Percentiles rank a stretch among this genome's conserved stretches.
phyloP scores from a whole-genome alignment of 2,329 filamentous ascomycete species.

The Trichoderma harzianum region DNA sequence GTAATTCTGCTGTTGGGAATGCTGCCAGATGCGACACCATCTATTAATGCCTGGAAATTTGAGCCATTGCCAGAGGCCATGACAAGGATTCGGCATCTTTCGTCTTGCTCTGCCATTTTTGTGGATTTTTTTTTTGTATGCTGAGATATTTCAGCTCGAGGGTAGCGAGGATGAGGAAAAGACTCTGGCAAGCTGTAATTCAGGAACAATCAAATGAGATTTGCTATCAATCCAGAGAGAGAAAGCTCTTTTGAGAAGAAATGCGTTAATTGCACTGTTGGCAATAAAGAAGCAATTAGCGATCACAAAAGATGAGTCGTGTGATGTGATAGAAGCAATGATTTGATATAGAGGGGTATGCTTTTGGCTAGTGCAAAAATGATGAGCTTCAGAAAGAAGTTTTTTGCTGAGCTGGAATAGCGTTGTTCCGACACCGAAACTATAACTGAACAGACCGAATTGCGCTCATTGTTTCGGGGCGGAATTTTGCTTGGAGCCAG shows the following conservation, averaged over 20 bases:
- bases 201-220: not conserved
- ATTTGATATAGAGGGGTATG: not conserved
- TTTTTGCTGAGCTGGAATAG: not conserved
- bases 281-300: not conserved
- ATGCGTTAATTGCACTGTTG: too few relatives aligned
- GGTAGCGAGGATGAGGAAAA: too few relatives aligned
- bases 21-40: constrained; percentile 39
- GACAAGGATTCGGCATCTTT: constrained; percentile 55
- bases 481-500: not conserved
- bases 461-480: not conserved
- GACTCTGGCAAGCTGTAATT: not conserved
- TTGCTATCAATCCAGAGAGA: not conserved
- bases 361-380: not conserved
- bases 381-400: not conserved
- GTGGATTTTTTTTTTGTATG: not conserved
- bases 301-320: not conserved
- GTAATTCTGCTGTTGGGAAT: constrained; percentile 44
- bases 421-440: not conserved
- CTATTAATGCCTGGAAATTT: constrained; percentile 31
- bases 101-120: constrained; percentile 18
- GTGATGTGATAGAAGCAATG: not conserved
- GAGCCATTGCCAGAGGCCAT: constrained; percentile 68
- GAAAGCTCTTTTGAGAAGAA: not conserved
- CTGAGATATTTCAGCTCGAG: not conserved
- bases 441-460: not conserved